Base-by-base conservation (phyloP, 768 basidiomycete species). In the Trametes sanguinea region DNA sequence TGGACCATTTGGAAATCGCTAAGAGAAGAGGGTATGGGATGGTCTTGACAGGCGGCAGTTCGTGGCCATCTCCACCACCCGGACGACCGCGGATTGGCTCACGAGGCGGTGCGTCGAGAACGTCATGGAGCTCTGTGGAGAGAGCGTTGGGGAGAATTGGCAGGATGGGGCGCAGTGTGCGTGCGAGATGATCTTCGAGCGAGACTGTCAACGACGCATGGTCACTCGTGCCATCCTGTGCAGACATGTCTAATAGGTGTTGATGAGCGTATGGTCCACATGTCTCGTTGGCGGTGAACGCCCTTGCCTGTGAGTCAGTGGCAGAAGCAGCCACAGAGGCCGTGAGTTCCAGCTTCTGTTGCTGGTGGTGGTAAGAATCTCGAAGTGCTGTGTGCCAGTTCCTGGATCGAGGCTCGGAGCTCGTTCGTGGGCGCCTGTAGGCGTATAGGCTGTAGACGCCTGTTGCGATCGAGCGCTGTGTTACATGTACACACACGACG, bases 1-100 rank as follows among this genome's bases (percentile, higher is more conserved):
- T 84, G 14, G 87, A 74, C 92, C 92, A 94, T 72, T 78, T 78
- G 0, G 91, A 90, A 51, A 90, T 77, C 33, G 79, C 73, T 8
- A 75, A 77, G 44, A 93, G 78, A 45, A 86, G 71, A 6, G 76
- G 70, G 73, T 93, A 88, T 0, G 89, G 83, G 56, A 94, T 84
- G 43, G 81, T 77, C n/a, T 75, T 84, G 47, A 47, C 44, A 79
- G 76, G 70, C 43, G 43, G 61, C 54, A 46, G 13, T 51, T 29
- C 54, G 27, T 29, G 44, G 11, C 27, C 42, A n/a, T 53, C 42
- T 42, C 10, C 3, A 39, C 11, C 39, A 69, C 65, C 4, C 54
- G 40, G 2, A 37, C 11, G 35, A 37, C 27, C n/a, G n/a, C 32
- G 40, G 17, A 54, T 16, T 16, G 46, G 27, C 43, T 35, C 11